A percentile compares a stretch with the other conserved stretches of the same genome.
Conservation (phyloP, 208 protist genomes). For the Trichomonas vaginalis region DNA sequence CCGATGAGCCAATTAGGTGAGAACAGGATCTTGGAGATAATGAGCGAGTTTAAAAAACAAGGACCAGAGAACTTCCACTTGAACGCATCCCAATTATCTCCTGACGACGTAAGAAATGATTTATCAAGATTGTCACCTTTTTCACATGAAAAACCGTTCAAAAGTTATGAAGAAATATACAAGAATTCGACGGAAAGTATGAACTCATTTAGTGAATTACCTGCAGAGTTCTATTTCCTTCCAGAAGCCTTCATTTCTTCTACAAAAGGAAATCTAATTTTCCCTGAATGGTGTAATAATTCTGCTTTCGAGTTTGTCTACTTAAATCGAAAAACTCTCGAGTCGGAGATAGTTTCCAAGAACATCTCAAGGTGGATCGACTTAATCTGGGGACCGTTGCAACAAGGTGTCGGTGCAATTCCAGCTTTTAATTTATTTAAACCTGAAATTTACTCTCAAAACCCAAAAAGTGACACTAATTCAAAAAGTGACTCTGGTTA, state of each 20-base stretch:
- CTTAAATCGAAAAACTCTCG: background rate
- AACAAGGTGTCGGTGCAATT: background rate
- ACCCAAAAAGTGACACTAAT: conserved; percentile 36
- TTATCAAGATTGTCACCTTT: background rate
- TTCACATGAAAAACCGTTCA: background rate
- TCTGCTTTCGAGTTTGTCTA: background rate
- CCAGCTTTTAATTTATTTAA: background rate
- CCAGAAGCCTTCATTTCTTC: background rate
- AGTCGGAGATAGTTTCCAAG: conserved; percentile 20
- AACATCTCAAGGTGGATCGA: background rate
- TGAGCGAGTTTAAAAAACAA: background rate
- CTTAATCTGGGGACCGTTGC: background rate
- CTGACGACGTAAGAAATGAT: background rate
- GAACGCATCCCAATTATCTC: background rate
- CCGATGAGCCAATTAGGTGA: background rate
- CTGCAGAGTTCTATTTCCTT: background rate
- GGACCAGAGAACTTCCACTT: background rate
- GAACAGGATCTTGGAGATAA: background rate
- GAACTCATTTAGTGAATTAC: background rate
- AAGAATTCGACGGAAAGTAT: background rate
- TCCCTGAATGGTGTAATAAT: background rate
- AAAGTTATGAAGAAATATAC: background rate
- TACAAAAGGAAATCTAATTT: background rate
- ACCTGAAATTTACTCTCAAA: background rate
- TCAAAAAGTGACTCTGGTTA: conserved; percentile 43